Conservation (phyloP, 2,329 filamentous ascomycete species). For the Colletotrichum sansevieriae region DNA sequence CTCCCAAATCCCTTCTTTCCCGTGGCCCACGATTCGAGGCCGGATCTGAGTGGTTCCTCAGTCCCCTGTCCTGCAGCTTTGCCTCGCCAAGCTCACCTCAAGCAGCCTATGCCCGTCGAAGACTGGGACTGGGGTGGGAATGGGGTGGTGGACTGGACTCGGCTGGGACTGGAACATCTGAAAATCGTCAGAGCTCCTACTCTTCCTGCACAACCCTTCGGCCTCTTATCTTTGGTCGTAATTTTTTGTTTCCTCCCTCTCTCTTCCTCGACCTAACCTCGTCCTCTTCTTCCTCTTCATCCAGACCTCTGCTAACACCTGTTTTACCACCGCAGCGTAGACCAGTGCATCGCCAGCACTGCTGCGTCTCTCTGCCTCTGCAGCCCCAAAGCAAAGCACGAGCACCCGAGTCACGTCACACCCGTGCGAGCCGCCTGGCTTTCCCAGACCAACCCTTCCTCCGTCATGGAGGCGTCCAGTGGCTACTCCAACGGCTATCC, state of each 20-base stretch:
- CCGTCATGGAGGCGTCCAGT: slow-evolving; percentile 57
- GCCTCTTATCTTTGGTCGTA: slow-evolving; percentile 13
- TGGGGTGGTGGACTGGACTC: not conserved
- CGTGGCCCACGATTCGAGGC: not conserved
- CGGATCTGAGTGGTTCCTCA: not conserved
- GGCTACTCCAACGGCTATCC: slow-evolving; percentile 52
- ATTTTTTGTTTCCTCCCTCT: slow-evolving; percentile 3
- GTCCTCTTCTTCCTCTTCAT: not conserved
- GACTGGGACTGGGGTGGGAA: not conserved
- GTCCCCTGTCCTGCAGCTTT: slow-evolving; percentile 11
- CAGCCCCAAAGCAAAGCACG: slow-evolving; percentile 9
- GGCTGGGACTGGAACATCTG: slow-evolving; percentile 35
- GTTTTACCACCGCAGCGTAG: not conserved
- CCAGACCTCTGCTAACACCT: not conserved
- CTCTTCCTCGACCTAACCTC: not conserved
- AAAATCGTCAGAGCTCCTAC: slow-evolving; percentile 40
- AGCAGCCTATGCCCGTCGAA: slow-evolving; percentile 26
- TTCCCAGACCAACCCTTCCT: slow-evolving; percentile 22
- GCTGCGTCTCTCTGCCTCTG: not conserved
- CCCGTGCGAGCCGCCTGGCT: slow-evolving; percentile 29
- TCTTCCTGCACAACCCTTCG: not conserved
- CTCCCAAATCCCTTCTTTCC: slow-evolving; percentile 4
- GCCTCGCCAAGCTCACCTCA: not conserved
- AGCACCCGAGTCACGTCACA: slow-evolving; percentile 33
- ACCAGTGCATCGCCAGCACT: not conserved